These are phyloP conservation scores for Trypanosoma theileri DNA, from an alignment of 208 protist genomes.

Conservation along the genomic window DNA sequence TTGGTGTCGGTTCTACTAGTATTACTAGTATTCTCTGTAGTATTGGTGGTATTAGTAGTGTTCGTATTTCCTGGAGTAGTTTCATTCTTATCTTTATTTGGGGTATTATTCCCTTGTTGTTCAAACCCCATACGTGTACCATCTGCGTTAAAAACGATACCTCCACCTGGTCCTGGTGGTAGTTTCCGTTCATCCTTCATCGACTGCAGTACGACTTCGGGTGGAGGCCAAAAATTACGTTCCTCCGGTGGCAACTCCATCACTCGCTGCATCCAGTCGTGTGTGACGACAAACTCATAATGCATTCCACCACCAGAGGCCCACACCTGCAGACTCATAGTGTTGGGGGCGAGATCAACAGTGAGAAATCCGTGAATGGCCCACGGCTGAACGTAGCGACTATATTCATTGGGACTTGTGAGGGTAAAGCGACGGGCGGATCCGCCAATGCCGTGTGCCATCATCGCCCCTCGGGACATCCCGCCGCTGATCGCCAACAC, in stretches of 20 bases:
- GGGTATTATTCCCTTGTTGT: neutral
- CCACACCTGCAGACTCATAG: constrained; percentile 29
- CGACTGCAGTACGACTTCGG: constrained; percentile 17
- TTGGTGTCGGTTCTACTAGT: neutral
- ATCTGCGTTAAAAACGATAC: constrained; percentile 17
- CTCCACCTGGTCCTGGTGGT: constrained; percentile 26
- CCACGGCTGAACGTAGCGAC: constrained; percentile 24
- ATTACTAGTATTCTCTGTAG: neutral
- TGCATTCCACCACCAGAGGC: constrained; percentile 27
- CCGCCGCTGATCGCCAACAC: constrained; percentile 20
- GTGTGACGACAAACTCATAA: constrained; percentile 24
- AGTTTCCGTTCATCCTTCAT: constrained; percentile 29
- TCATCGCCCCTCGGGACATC: constrained; percentile 25
- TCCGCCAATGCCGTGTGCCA: constrained; percentile 19
- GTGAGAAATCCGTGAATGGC: constrained; percentile 27
- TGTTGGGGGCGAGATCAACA: constrained; percentile 26
- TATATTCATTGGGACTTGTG: constrained; percentile 27
- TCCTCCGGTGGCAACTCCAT: neutral
- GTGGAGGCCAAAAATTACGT: constrained; percentile 21
- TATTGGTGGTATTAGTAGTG: neutral
- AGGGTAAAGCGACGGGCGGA: constrained; percentile 21
- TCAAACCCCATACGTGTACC: constrained; percentile 8
- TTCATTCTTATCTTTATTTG: neutral
- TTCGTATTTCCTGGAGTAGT: neutral
- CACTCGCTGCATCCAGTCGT: constrained; percentile 25